Evolutionary conservation across 2,329 filamentous ascomycete genomes (phyloP), one percentile per base, ranked within the genome.

Genomic region (Myriosclerotinia duriaeana): DNA sequence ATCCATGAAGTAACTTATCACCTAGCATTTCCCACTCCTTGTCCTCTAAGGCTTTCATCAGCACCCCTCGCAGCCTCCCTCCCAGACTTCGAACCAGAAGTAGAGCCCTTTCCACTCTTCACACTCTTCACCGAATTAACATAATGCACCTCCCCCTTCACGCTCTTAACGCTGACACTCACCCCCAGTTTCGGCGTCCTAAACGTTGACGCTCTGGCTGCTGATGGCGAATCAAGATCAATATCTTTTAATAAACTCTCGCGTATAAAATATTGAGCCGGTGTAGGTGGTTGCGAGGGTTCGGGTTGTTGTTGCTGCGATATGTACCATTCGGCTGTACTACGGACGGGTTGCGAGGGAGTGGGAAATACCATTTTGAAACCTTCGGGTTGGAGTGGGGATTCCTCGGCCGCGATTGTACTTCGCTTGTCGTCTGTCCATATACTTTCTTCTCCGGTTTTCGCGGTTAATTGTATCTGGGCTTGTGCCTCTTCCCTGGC

Each of bases 391-490:
- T 15, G 62, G 22, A 40, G 26, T 44, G 6, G n/a, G n/a, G 36
- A 40, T 53, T 42, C 30, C 64, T 26, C 34, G 11, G 5, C 68
- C 65, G 40, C 61, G 46, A 7, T 68, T 5, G 67, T 52, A 34
- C 67, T 64, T 3, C 67, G 69, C 1, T 70, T 50, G 20, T 74
- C 74, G 53, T 75, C 73, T 3, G 71, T 75, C 74, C 74, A 75
- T 30, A 71, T 65, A 62, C 68, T 73, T 44, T 73, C 70, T 30
- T 72, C 44, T 34, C 70, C 69, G 14, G 36, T 30, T 14, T 12
- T 44, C 34, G 42, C 34, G 17, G 42, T 50, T 9, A 48, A 17
- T 40, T 65, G 34, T 7, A 59, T 48, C 20, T 26, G 26, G 3
- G 46, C 11, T 59, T 5, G 14, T 38, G 20, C 12, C 22, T 52